Base-by-base conservation (phyloP, 306 rosid species). In the Comarum palustre region DNA sequence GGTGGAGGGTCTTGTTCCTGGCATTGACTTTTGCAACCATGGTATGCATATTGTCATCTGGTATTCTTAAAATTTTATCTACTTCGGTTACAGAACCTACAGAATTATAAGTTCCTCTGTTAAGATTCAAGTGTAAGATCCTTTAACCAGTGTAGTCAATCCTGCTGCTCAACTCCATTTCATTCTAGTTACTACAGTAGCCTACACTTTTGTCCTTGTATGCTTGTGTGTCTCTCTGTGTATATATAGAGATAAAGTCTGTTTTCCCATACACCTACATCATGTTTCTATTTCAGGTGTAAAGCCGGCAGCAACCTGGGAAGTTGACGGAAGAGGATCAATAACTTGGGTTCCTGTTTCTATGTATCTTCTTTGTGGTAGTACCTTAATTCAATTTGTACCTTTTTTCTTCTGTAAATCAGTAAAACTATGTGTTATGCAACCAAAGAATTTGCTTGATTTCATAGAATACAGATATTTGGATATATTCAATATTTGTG, bases 1-100 rank as follows among this genome's bases (percentile, higher is more conserved):
- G 90, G 99, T 91, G 75, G 97, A 94, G 87, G 99, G 99, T 82
- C 96, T 91, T 88, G 95, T 91, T 69, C 99, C 99, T 50, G 99
- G 91, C 68, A 84, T 94, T 82, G 99, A 94, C 84, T 91, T 94
- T 78, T 89, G 99, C 81, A 94, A 91, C 85, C 99, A 94, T 71
- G 96, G 99, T 94, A 86, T 73, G 72, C 42, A 66, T 70, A 73
- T 73, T 36, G 66, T 72, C 57, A 62, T 78, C 42, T 7, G 42
- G 42, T 38, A 38, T 38, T 38, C 11, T 8, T 39, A 39, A 2
- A 39, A 39, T 6, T 39, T 39, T 39, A 39, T 39, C 8, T 39
- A 8, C 42, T 39, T 39, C 42, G 7, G 42, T 39, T 39, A 39
- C 42, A 39, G 42, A 39, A 39, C 42, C 8, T 39, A 39, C 42